A percentile compares a stretch with the other conserved stretches of the same genome.
Evolutionary conservation across 2,329 filamentous ascomycete species (phyloP).

Genomic region (Intubia oerlemansii): DNA sequence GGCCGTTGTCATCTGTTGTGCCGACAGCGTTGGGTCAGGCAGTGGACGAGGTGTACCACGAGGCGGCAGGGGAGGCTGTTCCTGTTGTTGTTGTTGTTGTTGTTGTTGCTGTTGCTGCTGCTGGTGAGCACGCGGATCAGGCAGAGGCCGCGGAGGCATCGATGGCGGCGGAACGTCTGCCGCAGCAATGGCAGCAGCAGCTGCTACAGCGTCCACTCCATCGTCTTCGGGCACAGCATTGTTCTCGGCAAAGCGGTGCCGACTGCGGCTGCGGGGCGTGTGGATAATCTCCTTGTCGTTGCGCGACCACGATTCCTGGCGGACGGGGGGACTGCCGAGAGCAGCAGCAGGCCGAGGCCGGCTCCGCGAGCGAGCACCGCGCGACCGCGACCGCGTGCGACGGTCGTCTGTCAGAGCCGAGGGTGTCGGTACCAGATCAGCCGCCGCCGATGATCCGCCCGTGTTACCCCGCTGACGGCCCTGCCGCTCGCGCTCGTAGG

Average conservation of each 20-base stretch:
- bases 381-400: constrained; percentile 7
- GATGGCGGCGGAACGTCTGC: constrained; percentile 7
- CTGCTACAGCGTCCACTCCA: no score
- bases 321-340: constrained; percentile 16
- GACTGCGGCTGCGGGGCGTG: constrained; percentile 26
- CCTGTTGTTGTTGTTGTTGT: constrained; percentile 1
- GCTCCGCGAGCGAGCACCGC: constrained; percentile 7
- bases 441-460: no score
- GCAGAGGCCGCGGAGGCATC: constrained; percentile 18
- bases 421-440: no score
- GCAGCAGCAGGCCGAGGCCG: constrained; percentile 7
- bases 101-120: constrained; percentile 3
- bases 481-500: constrained; percentile 37
- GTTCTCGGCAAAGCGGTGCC: constrained; percentile 9
- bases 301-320: constrained; percentile 41
- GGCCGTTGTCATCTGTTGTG: background rate
- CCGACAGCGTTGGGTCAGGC: constrained; percentile 21
- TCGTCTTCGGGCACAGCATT: background rate
- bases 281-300: constrained; percentile 44
- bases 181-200: no score
- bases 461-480: constrained; percentile 21
- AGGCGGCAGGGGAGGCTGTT: background rate
- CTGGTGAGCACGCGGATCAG: constrained; percentile 13
- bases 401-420: constrained; percentile 1
- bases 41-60: constrained; percentile 21